A percentile compares a stretch with the other conserved stretches of the same genome.
Conservation (phyloP, 164 flowering plant genomes). For the Malania oleifera region DNA sequence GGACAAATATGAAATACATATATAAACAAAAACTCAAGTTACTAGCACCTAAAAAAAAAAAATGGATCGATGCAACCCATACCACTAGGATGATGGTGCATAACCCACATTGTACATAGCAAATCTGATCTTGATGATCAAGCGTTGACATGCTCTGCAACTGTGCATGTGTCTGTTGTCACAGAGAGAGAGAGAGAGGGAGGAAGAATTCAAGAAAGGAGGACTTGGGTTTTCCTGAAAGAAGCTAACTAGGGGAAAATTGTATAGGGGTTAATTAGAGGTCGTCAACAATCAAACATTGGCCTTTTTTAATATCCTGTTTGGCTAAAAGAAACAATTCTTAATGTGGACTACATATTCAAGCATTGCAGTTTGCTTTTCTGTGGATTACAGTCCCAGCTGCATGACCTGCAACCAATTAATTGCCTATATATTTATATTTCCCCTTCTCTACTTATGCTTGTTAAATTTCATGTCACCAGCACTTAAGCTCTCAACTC, state of each 20-base stretch:
- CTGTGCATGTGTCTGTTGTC: neutral
- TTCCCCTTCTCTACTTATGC: too few relatives aligned
- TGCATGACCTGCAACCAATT: too few relatives aligned
- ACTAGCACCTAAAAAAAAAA: neutral
- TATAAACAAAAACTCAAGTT: neutral
- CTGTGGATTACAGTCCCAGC: too few relatives aligned
- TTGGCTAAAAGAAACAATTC: neutral
- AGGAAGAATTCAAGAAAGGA: neutral
- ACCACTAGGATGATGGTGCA: conserved; percentile 82
- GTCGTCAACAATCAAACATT: conserved; percentile 3
- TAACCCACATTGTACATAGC: conserved; percentile 83
- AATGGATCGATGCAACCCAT: neutral
- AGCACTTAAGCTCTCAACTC: too few relatives aligned
- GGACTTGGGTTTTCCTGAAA: neutral
- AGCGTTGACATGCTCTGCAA: conserved; percentile 47
- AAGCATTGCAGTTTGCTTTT: neutral
- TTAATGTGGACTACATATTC: neutral
- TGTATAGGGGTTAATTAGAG: conserved; percentile 12
- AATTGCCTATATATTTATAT: too few relatives aligned
- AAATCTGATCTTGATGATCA: conserved; percentile 69
- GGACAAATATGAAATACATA: neutral
- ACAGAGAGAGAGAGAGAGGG: conserved; percentile 14
- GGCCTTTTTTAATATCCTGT: neutral
- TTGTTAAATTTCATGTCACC: too few relatives aligned
- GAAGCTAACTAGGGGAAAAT: neutral